phyloP scores from a whole-genome alignment of 2,329 filamentous ascomycete species.

The Paecilomyces niveus region DNA sequence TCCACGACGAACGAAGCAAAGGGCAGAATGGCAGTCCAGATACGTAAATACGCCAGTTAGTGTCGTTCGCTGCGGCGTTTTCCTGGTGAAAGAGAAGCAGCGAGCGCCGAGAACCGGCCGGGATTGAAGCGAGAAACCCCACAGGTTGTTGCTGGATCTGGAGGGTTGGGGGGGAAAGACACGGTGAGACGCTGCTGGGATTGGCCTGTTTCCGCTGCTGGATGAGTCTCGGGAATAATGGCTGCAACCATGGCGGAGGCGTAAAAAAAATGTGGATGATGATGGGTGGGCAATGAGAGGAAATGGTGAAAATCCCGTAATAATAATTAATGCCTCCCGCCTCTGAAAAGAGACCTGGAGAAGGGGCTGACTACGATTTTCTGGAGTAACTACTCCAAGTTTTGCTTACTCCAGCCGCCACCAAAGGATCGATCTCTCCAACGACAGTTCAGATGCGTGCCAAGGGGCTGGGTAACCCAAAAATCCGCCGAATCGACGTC shows the following conservation, averaged over 20 bases:
- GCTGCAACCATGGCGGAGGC: too few species aligned
- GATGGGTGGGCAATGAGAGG: too few species aligned
- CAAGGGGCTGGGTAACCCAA: not conserved
- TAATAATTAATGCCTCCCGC: too few species aligned
- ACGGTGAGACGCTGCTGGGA: not conserved
- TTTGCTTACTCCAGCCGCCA: not conserved
- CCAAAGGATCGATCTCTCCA: not conserved
- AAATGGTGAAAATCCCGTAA: too few species aligned
- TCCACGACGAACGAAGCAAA: not conserved
- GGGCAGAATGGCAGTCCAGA: not conserved
- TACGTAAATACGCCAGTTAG: not conserved
- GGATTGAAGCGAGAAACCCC: not conserved
- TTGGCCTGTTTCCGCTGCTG: not conserved
- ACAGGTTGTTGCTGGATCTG: not conserved
- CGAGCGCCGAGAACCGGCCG: slow-evolving; percentile 1
- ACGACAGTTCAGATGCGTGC: not conserved
- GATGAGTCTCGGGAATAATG: not conserved
- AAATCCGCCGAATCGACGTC: not conserved
- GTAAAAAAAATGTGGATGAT: not conserved
- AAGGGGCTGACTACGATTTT: not conserved
- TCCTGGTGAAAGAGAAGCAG: not conserved
- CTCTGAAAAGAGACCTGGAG: not conserved
- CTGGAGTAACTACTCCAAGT: too few species aligned
- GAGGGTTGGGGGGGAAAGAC: not conserved
- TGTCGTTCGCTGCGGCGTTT: not conserved